Conservation (phyloP, 139 green algal species). For the Coccomyxa sp. region DNA sequence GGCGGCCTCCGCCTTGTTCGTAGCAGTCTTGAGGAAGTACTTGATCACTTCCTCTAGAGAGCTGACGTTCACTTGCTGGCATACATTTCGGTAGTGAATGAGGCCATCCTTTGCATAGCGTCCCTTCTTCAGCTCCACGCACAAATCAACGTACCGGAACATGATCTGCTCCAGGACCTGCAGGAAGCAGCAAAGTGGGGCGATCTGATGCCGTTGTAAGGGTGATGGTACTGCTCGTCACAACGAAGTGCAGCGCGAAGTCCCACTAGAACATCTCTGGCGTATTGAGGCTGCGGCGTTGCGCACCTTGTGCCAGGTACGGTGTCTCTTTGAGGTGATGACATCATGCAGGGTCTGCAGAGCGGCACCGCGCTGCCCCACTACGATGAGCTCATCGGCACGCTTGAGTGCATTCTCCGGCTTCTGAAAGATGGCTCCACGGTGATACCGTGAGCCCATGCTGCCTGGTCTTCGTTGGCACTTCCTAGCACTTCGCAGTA, state of each 20-base stretch:
- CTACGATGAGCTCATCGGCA: slow-evolving; percentile 90
- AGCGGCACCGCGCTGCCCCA: slow-evolving; percentile 81
- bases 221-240: neutral
- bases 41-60: slow-evolving; percentile 98
- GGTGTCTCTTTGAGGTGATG: slow-evolving; percentile 92
- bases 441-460: slow-evolving; percentile 21
- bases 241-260: neutral
- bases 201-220: neutral
- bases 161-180: slow-evolving; percentile 93
- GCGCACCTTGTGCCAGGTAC: slow-evolving; percentile 93
- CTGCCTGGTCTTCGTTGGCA: neutral
- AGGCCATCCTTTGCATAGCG: slow-evolving; percentile 96
- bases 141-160: slow-evolving; percentile 95
- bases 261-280: neutral
- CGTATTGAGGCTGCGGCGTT: too few relatives aligned
- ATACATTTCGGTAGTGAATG: slow-evolving; percentile 98
- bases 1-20: slow-evolving; percentile 85
- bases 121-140: slow-evolving; percentile 88
- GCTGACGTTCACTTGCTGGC: slow-evolving; percentile 90
- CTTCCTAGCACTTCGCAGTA: neutral
- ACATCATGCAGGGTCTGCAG: slow-evolving; percentile 94
- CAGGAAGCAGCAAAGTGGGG: neutral
- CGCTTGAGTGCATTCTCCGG: slow-evolving; percentile 98
- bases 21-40: slow-evolving; percentile 91
- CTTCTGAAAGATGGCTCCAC: slow-evolving; percentile 67